phyloP scores from a whole-genome alignment of 2,329 filamentous ascomycete genomes.

The Alternaria incomplexa region DNA sequence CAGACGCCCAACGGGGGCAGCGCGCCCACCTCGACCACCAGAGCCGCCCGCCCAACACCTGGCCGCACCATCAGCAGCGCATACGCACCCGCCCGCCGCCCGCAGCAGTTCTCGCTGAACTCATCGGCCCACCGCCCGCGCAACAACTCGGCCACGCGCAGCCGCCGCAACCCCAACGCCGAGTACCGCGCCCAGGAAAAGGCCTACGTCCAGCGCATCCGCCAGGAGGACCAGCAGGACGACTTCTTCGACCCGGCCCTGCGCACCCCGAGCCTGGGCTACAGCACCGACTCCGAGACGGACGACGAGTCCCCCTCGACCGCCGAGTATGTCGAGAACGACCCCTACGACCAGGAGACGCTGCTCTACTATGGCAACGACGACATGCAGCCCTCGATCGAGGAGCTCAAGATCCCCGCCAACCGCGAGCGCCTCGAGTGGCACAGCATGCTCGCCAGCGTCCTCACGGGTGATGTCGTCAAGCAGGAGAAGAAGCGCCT shows the following conservation, averaged over 20 bases:
- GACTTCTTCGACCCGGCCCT: conserved; percentile 75
- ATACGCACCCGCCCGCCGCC: conserved; percentile 57
- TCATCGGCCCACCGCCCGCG: conserved; percentile 57
- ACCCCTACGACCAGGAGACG: conserved; percentile 88
- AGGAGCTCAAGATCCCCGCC: conserved; percentile 85
- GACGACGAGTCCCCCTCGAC: conserved; percentile 91
- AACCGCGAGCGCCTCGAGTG: conserved; percentile 93
- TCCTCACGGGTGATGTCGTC: conserved; percentile 94
- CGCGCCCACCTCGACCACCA: conserved; percentile 26
- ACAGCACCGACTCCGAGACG: conserved; percentile 77
- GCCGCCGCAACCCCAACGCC: conserved; percentile 69
- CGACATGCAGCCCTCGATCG: conserved; percentile 83
- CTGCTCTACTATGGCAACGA: conserved; percentile 93
- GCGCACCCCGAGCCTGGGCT: conserved; percentile 71
- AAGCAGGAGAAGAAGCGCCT: conserved; percentile 97
- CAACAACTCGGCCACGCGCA: conserved; percentile 63
- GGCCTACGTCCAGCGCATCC: conserved; percentile 90
- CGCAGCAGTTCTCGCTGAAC: conserved; percentile 56
- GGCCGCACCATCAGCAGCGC: conserved; percentile 57
- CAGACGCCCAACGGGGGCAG: conserved; percentile 31
- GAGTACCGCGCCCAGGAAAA: conserved; percentile 86
- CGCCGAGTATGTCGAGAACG: conserved; percentile 80
- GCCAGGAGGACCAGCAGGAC: conserved; percentile 72
- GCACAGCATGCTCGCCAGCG: conserved; percentile 97
- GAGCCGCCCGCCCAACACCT: conserved; percentile 48